Conservation (phyloP, 768 basidiomycete genomes). For the Agaricus sinodeliciosus region DNA sequence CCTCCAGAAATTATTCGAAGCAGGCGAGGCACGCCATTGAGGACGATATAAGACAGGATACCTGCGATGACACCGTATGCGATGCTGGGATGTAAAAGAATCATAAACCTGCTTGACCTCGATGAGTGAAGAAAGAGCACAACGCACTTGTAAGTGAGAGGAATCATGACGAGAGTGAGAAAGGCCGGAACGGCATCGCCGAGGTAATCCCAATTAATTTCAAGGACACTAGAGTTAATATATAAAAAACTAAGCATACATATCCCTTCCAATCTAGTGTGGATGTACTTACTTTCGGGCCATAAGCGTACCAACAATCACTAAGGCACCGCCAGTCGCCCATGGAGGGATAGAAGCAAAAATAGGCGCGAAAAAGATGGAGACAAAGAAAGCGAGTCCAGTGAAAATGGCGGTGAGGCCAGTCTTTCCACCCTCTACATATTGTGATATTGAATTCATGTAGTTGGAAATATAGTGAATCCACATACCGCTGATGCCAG, state of each 20-base stretch:
- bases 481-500: constrained; percentile 61
- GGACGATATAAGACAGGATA: constrained; percentile 57
- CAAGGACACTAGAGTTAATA: constrained; percentile 57
- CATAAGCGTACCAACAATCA: constrained; percentile 87
- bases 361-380: constrained; percentile 83
- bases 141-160: constrained; percentile 64
- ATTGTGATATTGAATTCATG: background rate
- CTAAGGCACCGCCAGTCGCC: constrained; percentile 83
- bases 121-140: background rate
- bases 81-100: constrained; percentile 41
- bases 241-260: background rate
- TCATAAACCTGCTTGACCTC: background rate
- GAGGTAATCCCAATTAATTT: constrained; percentile 86
- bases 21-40: constrained; percentile 64
- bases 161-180: constrained; percentile 74
- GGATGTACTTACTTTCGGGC: constrained; percentile 71
- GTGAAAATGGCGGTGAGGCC: constrained; percentile 73
- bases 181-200: constrained; percentile 88
- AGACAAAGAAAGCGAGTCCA: constrained; percentile 74
- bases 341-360: constrained; percentile 83
- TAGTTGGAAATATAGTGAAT: background rate
- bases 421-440: constrained; percentile 78
- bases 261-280: background rate
- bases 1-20: constrained; percentile 50
- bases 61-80: constrained; percentile 88